phyloP scores from a whole-genome alignment of 106 monocot species.

The Phalaenopsis aphrodite region DNA sequence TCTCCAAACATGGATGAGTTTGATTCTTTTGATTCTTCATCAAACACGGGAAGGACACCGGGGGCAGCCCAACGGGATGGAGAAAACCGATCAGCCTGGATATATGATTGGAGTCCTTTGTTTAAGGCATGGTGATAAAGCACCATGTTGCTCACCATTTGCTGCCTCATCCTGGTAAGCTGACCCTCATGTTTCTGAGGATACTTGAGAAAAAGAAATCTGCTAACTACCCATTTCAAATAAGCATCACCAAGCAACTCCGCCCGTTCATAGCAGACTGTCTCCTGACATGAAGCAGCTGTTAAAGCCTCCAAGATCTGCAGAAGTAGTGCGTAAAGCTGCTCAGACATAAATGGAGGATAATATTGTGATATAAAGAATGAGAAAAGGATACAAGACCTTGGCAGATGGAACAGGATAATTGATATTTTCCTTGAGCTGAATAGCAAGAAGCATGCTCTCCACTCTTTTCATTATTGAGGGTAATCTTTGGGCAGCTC shows the following conservation, averaged over 20 bases:
- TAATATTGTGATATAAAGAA: background rate
- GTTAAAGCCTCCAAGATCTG: constrained; percentile 99
- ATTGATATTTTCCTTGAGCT: constrained; percentile 70
- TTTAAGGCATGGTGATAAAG: constrained; percentile 82
- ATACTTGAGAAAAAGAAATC: constrained; percentile 89
- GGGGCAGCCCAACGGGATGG: constrained; percentile 97
- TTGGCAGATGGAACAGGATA: constrained; percentile 74
- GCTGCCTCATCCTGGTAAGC: constrained; percentile 95
- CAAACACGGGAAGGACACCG: constrained; percentile 91
- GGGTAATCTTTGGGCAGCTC: constrained; percentile 91
- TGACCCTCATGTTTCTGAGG: constrained; percentile 98
- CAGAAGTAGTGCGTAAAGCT: constrained; percentile 2
- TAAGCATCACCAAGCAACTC: constrained; percentile 98
- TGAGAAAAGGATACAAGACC: constrained; percentile 23
- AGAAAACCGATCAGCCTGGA: constrained; percentile 92
- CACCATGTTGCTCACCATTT: constrained; percentile 98
- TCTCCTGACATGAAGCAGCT: constrained; percentile 97
- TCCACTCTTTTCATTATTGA: constrained; percentile 95
- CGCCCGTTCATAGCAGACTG: constrained; percentile 92
- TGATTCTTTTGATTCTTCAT: constrained; percentile 77
- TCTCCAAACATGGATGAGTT: constrained; percentile 32
- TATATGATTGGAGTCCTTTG: constrained; percentile 88
- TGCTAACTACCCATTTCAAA: constrained; percentile 99
- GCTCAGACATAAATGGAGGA: background rate
- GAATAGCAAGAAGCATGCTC: constrained; percentile 91